Percentiles rank a stretch among this genome's conserved stretches.
Evolutionary conservation across 805 yeast genomes (phyloP).

Genomic region (Sungouiella blattae): DNA sequence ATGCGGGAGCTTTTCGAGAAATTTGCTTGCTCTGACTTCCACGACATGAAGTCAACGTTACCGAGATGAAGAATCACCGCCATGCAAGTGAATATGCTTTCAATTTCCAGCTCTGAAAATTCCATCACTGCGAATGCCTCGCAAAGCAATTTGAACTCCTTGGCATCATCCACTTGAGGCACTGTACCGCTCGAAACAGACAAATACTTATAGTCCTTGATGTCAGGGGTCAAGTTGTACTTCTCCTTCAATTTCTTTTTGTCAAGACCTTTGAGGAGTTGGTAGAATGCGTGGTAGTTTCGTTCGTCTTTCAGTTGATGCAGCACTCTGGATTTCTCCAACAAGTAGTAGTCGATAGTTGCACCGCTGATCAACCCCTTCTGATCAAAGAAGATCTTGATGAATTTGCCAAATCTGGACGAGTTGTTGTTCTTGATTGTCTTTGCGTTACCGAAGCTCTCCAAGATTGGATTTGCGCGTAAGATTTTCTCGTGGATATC

Average conservation of each 20-base stretch:
- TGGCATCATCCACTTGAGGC: conserved; percentile 73
- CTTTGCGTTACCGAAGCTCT: conserved; percentile 95
- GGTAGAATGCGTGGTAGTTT: conserved; percentile 92
- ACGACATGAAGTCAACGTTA: conserved; percentile 67
- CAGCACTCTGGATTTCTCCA: conserved; percentile 91
- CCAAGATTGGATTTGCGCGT: conserved; percentile 93
- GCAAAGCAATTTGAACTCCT: conserved; percentile 60
- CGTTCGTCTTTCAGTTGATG: conserved; percentile 73
- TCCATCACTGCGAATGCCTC: conserved; percentile 75
- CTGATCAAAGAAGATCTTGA: conserved; percentile 71
- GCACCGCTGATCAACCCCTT: conserved; percentile 78
- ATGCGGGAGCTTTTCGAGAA: conserved; percentile 50
- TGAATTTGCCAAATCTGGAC: conserved; percentile 94
- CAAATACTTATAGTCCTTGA: conserved; percentile 46
- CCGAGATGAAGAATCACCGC: conserved; percentile 85
- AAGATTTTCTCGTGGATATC: conserved; percentile 80
- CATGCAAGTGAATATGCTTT: conserved; percentile 59
- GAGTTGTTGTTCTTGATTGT: conserved; percentile 92
- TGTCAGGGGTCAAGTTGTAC: conserved; percentile 41
- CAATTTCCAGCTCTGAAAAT: conserved; percentile 51
- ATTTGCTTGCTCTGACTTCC: conserved; percentile 73
- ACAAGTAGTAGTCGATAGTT: conserved; percentile 86
- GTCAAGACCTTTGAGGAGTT: conserved; percentile 67
- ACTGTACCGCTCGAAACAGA: conserved; percentile 51
- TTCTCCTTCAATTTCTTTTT: conserved; percentile 38